phyloP scores from a whole-genome alignment of 805 yeast species.

The Pichia cabralensis region DNA sequence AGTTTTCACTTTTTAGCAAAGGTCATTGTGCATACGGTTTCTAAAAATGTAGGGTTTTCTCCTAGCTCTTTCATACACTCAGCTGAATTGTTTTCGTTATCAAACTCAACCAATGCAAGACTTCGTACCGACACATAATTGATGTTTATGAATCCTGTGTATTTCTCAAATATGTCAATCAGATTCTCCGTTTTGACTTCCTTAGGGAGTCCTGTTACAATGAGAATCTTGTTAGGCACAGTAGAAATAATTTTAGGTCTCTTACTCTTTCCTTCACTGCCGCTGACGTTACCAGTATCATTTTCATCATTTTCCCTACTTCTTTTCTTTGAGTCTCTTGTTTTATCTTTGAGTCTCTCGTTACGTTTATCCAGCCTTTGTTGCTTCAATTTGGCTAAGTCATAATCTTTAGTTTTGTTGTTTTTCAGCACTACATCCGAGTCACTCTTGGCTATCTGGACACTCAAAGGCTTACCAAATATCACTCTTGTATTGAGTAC shows the following conservation, averaged over 20 bases:
- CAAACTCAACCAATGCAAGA: conserved; percentile 77
- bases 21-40: conserved; percentile 17
- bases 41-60: conserved; percentile 4
- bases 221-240: conserved; percentile 59
- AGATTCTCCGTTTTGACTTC: conserved; percentile 33
- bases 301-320: conserved; percentile 15
- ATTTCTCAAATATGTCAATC: conserved; percentile 34
- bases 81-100: conserved; percentile 39
- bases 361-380: conserved; percentile 17
- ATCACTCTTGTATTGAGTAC: conserved; percentile 32
- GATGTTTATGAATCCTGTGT: conserved; percentile 54
- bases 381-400: conserved; percentile 12
- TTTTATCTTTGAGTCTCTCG: conserved; percentile 5
- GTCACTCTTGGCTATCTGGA: conserved; percentile 33
- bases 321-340: conserved; percentile 13
- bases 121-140: conserved; percentile 57
- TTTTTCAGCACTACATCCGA: conserved; percentile 30
- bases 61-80: conserved; percentile 19
- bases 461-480: conserved; percentile 38
- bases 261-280: background rate
- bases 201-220: conserved; percentile 55
- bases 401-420: conserved; percentile 5
- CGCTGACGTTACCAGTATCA: conserved; percentile 1
- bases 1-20: conserved; percentile 22
- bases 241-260: conserved; percentile 2